Evolutionary conservation across 352 stramenopile species (phyloP).

Genomic region (Blastocystis sp.): DNA sequence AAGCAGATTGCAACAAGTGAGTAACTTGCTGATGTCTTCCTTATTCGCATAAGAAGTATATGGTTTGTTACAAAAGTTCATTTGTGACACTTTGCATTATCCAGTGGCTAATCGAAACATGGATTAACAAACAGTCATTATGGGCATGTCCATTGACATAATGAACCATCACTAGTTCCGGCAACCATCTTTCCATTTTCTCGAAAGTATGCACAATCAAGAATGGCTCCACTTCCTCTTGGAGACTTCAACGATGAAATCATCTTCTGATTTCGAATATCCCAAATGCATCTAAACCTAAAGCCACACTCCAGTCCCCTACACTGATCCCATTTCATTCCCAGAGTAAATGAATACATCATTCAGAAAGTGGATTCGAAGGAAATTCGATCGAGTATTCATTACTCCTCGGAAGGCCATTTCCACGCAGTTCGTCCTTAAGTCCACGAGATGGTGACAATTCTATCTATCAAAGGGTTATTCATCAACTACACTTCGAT

Average conservation of each 20-base stretch:
- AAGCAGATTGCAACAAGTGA: no score
- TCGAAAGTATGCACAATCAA: constrained; percentile 8
- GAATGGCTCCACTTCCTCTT: constrained; percentile 1
- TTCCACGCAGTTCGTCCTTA: constrained; percentile 13
- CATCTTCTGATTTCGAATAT: constrained; percentile 28
- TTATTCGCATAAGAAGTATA: no score
- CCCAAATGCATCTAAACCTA: constrained; percentile 25
- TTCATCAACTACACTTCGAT: constrained; percentile 11
- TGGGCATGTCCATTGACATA: constrained; percentile 4
- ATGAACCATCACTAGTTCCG: not conserved
- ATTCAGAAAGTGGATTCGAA: constrained; percentile 20
- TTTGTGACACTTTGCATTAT: no score
- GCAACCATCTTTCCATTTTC: constrained; percentile 26
- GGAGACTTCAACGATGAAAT: constrained; percentile 10
- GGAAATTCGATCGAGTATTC: constrained; percentile 51
- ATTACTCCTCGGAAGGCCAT: constrained; percentile 28
- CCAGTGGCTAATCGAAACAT: no score
- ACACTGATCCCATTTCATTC: constrained; percentile 32
- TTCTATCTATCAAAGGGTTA: not conserved
- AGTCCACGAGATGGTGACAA: constrained; percentile 31
- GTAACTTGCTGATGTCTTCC: no score
- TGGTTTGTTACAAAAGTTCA: no score
- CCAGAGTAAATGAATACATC: constrained; percentile 39
- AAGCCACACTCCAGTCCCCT: not conserved
- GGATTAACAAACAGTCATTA: not conserved